Base-by-base conservation (phyloP, 768 basidiomycete species). In the Mycena maculata region DNA sequence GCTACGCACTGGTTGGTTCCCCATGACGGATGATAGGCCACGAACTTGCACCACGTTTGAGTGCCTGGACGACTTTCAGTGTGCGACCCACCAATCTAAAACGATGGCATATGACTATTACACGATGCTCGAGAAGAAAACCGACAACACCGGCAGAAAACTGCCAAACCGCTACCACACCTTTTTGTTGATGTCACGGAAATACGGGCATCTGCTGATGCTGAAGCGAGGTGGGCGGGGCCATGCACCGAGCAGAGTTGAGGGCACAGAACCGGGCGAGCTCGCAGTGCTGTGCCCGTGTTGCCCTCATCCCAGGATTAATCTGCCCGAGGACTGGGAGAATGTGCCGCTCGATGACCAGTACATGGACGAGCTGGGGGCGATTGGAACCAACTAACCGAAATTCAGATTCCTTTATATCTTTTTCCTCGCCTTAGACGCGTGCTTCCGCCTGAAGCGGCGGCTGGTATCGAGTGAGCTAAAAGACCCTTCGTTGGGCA, bases 291-390 rank as follows among this genome's bases (percentile, higher is more conserved):
- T 48, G 10, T 80, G 79, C 49, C 75, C 74, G 3, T 71, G 75
- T 0, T 80, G 78, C 60, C 78, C 75, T 0, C 67, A 74, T 6
- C 77, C 75, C 0, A 73, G 71, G 0, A 69, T 70, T 0, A 78
- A 79, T 60, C 60, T 78, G 4, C 73, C 74, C 0, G 63, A 48
- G 1, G 45, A 64, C 10, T 78, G 74, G 73, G 22, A 67, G 30
- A 42, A 68, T 12, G 71, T n/a, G 33, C 67, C 67, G 2, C 1
- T 23, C 28, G 45, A 53, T 23, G 33, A 45, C 2, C 25, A 33
- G 63, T 63, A 50, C 0, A 20, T 27, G n/a, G 41, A 31, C 1
- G 30, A 12, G 27, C 10, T 45, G 11, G 11, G 2, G 15, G 22
- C 9, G 22, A 8, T 8, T 4, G 22, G 3, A 12, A 33, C 30